These are phyloP conservation scores for Beauveria asiatica DNA, from an alignment of 2,329 filamentous ascomycete species.

Conservation along the genomic window DNA sequence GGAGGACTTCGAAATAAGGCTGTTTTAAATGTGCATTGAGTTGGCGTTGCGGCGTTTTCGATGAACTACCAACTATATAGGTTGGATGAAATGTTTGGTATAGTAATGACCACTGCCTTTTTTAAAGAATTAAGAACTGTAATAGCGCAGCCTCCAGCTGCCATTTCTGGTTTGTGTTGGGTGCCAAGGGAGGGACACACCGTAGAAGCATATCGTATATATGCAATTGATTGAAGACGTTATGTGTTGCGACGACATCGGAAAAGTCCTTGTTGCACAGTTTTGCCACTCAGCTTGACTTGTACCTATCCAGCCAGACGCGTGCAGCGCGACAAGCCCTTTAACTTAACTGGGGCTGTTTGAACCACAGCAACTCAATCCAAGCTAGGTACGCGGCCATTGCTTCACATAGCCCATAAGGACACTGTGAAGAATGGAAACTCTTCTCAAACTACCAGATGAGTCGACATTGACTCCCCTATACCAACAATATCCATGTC, in stretches of 20 bases:
- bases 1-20: neutral
- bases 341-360: conserved; percentile 1
- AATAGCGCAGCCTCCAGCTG: neutral
- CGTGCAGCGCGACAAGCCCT: neutral
- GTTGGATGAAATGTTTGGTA: neutral
- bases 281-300: neutral
- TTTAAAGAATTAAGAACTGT: neutral
- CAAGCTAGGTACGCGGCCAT: neutral
- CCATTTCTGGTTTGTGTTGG: neutral
- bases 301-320: neutral
- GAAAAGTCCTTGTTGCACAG: neutral
- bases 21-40: conserved; percentile 1
- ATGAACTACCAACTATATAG: neutral
- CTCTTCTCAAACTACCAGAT: conserved; percentile 43
- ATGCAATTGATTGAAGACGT: neutral
- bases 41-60: neutral
- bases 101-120: neutral
- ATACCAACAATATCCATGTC: conserved; percentile 43
- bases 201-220: neutral
- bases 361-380: neutral
- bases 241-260: neutral
- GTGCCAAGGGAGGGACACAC: neutral
- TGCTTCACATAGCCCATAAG: neutral
- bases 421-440: conserved; percentile 21
- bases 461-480: conserved; percentile 40